Percentiles rank a stretch among this genome's conserved stretches.
Conservation (phyloP, 2,329 filamentous ascomycete genomes). For the Tympanopsis confertula region DNA sequence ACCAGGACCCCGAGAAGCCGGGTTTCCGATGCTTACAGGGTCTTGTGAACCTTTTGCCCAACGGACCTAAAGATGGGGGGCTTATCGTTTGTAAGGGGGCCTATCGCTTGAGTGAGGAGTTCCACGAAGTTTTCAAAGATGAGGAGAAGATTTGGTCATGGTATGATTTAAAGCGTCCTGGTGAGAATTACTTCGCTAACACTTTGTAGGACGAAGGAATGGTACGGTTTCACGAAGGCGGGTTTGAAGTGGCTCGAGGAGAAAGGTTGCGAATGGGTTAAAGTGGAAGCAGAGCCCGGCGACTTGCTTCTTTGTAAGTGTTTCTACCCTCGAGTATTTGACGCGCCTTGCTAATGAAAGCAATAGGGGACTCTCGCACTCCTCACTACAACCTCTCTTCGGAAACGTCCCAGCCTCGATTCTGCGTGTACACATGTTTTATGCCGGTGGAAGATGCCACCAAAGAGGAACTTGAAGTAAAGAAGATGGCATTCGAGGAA, state of each 20-base stretch:
- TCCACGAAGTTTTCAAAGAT: slow-evolving; percentile 17
- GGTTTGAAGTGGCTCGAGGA: slow-evolving; percentile 23
- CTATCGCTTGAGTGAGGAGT: slow-evolving; percentile 16
- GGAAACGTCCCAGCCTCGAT: slow-evolving; percentile 13
- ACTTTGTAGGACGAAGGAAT: slow-evolving; percentile 19
- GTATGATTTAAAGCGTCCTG: slow-evolving; percentile 20
- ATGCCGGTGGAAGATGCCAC: slow-evolving; percentile 24
- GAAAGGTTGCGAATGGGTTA: slow-evolving; percentile 17
- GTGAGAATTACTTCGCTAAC: too few species aligned
- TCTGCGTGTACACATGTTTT: slow-evolving; percentile 25
- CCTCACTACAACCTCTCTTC: slow-evolving; percentile 28
- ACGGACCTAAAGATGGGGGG: slow-evolving; percentile 19
- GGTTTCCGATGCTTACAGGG: slow-evolving; percentile 39
- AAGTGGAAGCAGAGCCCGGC: slow-evolving; percentile 27
- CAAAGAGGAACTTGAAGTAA: slow-evolving; percentile 26
- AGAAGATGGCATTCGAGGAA: slow-evolving; percentile 26
- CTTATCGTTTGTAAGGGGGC: slow-evolving; percentile 18
- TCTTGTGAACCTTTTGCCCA: slow-evolving; percentile 28
- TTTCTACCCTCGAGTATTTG: too few species aligned
- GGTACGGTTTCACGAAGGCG: slow-evolving; percentile 20
- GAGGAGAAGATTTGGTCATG: slow-evolving; percentile 20
- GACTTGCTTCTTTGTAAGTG: slow-evolving; percentile 25
- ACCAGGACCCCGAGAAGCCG: slow-evolving; percentile 27
- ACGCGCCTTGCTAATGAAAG: too few species aligned
- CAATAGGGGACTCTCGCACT: slow-evolving; percentile 18